Evolutionary conservation across 345 rosid species (phyloP).

Genomic region (Syzygium aromaticum): DNA sequence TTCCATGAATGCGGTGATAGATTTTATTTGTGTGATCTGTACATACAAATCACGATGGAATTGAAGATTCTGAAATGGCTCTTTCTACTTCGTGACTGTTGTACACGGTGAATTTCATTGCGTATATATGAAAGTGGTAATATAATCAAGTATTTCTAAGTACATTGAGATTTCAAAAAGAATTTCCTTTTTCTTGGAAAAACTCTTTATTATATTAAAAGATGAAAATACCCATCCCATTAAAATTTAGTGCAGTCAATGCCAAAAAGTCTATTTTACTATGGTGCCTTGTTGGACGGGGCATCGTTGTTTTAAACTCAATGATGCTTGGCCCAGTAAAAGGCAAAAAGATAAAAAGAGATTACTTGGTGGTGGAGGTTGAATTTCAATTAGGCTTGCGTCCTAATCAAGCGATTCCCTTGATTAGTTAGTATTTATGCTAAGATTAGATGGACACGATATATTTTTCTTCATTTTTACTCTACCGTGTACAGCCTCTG

Average conservation of each 20-base stretch:
- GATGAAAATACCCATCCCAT: not conserved
- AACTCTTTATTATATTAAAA: not conserved
- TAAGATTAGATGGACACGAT: not conserved
- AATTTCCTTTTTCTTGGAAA: not conserved
- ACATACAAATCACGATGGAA: not conserved
- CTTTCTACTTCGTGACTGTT: not conserved
- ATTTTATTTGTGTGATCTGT: fast-evolving
- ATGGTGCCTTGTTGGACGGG: not conserved
- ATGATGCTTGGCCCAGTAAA: not conserved
- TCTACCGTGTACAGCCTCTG: not conserved
- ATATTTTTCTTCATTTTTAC: not conserved
- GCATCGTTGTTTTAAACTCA: not conserved
- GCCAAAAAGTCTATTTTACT: not conserved
- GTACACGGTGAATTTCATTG: not conserved
- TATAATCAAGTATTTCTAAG: not conserved
- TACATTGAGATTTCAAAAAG: not conserved
- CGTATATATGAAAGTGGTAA: not conserved
- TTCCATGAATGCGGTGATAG: not conserved
- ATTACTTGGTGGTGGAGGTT: not conserved
- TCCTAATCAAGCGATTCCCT: not conserved
- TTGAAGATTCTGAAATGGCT: not conserved
- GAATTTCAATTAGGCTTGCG: not conserved
- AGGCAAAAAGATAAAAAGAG: not conserved
- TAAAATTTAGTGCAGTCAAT: not conserved
- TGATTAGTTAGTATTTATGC: not conserved